Conservation (phyloP, 2,329 filamentous ascomycete genomes). For the Fusarium buxicola region DNA sequence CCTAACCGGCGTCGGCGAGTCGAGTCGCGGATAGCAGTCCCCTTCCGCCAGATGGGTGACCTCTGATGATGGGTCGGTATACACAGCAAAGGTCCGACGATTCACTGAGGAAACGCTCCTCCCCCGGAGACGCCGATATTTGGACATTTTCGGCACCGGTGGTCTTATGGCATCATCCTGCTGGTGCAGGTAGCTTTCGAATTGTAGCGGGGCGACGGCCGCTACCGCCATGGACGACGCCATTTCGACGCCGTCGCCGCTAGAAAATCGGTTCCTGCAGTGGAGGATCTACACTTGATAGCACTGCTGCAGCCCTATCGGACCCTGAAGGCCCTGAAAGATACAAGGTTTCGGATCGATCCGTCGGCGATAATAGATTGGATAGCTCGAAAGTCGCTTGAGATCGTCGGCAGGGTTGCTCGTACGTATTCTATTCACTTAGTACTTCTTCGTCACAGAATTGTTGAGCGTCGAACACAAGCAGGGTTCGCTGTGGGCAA, state of each 20-base stretch:
- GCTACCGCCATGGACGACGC: constrained; percentile 26
- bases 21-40: constrained; percentile 42
- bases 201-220: constrained; percentile 23
- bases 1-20: constrained; percentile 34
- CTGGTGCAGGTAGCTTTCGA: constrained; percentile 29
- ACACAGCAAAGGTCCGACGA: constrained; percentile 47
- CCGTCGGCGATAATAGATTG: constrained; percentile 27
- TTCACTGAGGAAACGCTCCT: constrained; percentile 50
- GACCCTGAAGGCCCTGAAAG: constrained; percentile 26
- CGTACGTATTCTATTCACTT: constrained; percentile 5
- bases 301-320: constrained; percentile 41
- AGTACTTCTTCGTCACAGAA: constrained; percentile 5
- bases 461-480: not conserved
- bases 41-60: constrained; percentile 27
- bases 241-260: constrained; percentile 24
- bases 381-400: constrained; percentile 15
- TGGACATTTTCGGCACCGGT: constrained; percentile 43
- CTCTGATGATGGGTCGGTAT: constrained; percentile 19
- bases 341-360: constrained; percentile 33
- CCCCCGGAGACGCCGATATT: constrained; percentile 50
- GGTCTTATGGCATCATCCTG: constrained; percentile 29
- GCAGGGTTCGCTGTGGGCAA: not conserved
- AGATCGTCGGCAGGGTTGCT: constrained; percentile 36
- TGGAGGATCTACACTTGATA: constrained; percentile 27
- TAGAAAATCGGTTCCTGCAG: constrained; percentile 38